These are phyloP conservation scores for Kwoniella dendrophila DNA, from an alignment of 768 basidiomycete species.

Conservation along the genomic window DNA sequence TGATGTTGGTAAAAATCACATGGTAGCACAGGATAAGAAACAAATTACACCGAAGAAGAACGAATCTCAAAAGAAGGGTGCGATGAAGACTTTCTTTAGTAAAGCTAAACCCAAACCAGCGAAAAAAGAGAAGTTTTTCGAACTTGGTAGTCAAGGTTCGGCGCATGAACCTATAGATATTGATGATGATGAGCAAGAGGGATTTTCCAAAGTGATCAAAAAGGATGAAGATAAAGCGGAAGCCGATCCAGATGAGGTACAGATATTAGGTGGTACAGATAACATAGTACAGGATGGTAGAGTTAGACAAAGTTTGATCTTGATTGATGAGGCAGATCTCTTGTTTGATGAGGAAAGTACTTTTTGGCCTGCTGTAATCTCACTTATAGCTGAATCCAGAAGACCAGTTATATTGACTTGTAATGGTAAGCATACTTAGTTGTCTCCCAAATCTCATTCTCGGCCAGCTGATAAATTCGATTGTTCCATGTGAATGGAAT, in stretches of 20 bases:
- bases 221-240: neutral
- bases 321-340: conserved; percentile 94
- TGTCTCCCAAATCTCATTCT: no score
- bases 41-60: conserved; percentile 17
- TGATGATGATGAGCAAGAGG: no score
- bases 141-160: conserved; percentile 18
- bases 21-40: conserved; percentile 61
- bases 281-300: conserved; percentile 9
- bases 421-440: conserved; percentile 67
- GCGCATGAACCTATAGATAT: conserved; percentile 29
- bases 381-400: conserved; percentile 77
- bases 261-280: neutral
- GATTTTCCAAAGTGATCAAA: no score
- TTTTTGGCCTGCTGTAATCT: conserved; percentile 81
- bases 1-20: conserved; percentile 91
- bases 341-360: conserved; percentile 77
- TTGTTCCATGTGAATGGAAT: neutral
- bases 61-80: neutral
- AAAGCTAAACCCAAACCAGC: conserved; percentile 1
- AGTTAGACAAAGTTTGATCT: conserved; percentile 78
- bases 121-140: conserved; percentile 1
- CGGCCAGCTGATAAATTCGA: conserved; percentile 12
- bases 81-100: conserved; percentile 26
- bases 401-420: conserved; percentile 93
- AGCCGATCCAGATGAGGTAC: neutral